Percentiles rank a stretch among this genome's conserved stretches.
phyloP scores from a whole-genome alignment of 495 filamentous ascomycete genomes.

The Letharia lupina region DNA sequence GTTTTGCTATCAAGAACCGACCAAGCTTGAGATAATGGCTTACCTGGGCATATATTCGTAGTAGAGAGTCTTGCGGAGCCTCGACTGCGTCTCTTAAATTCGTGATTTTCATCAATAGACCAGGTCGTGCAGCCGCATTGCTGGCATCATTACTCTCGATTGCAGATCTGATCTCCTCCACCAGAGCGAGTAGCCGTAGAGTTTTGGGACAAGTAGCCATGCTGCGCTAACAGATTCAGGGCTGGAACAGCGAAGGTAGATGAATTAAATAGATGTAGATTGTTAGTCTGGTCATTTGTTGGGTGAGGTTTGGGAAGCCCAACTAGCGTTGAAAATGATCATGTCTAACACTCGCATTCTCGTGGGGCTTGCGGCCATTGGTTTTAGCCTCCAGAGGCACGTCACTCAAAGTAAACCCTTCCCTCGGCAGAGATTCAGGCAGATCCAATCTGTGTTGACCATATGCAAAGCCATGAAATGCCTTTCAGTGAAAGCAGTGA shows the following conservation, averaged over 20 bases:
- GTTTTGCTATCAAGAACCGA: background rate
- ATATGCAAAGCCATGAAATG: background rate
- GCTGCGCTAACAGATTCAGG: background rate
- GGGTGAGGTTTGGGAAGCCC: background rate
- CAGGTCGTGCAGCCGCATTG: background rate
- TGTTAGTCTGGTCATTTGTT: background rate
- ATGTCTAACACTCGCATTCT: background rate
- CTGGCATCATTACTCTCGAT: slow-evolving; percentile 1
- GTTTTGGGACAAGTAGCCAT: background rate
- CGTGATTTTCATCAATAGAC: background rate
- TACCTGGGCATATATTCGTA: background rate
- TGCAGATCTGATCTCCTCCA: background rate
- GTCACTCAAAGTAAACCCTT: background rate
- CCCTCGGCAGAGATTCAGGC: background rate
- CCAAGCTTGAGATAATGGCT: background rate
- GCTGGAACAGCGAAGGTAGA: background rate
- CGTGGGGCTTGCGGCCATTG: background rate
- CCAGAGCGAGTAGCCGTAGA: background rate
- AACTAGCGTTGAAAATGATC: background rate
- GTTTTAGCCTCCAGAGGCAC: background rate
- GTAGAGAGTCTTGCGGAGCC: background rate
- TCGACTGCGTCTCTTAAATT: background rate
- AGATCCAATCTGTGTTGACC: background rate
- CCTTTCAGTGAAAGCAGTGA: background rate
- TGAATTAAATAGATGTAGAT: background rate